Evolutionary conservation across 139 green algal species (phyloP).

Genomic region (Chlorella vulgaris): DNA sequence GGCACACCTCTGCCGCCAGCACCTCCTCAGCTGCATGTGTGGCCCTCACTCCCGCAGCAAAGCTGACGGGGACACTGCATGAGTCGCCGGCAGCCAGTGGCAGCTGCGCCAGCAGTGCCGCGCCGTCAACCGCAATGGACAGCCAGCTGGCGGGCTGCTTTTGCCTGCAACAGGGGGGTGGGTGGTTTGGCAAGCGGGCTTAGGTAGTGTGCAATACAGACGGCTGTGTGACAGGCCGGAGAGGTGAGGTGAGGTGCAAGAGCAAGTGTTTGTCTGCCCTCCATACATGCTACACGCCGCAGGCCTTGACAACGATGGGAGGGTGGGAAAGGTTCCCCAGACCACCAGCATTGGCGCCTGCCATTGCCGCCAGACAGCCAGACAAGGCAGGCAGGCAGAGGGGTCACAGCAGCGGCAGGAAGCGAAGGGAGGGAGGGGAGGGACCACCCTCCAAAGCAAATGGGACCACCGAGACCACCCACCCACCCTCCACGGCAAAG

Average conservation of each 20-base stretch:
- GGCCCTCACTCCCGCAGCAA: constrained; percentile 14
- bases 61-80: constrained; percentile 26
- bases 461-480: not conserved
- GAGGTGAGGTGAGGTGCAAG: no score
- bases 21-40: constrained; percentile 26
- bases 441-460: not conserved
- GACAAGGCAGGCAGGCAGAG: no score
- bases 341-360: no score
- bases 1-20: not conserved
- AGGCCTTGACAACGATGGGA: no score
- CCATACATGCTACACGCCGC: no score
- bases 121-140: constrained; percentile 18
- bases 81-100: constrained; percentile 33
- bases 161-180: not conserved
- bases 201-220: not conserved
- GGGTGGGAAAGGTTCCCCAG: no score
- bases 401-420: not conserved
- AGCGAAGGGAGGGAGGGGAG: not conserved
- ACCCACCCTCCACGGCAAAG: not conserved
- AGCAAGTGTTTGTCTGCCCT: no score
- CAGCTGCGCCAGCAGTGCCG: constrained; percentile 12
- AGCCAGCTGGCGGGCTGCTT: constrained; percentile 10
- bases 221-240: not conserved
- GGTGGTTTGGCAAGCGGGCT: not conserved
- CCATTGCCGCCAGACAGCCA: no score